phyloP scores from a whole-genome alignment of 129 eudicot genomes.

The Apium graveolens region DNA sequence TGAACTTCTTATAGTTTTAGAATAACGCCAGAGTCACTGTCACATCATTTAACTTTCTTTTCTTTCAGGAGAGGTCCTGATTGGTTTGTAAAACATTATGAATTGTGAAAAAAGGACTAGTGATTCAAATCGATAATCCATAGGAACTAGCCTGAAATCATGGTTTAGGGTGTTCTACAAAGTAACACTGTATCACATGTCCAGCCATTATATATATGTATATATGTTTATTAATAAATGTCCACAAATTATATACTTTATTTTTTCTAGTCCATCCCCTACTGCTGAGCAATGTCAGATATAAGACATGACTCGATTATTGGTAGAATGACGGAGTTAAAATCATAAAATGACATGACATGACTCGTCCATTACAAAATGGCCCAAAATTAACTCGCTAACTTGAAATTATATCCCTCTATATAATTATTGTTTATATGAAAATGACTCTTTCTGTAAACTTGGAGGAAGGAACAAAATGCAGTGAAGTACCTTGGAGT shows the following conservation, averaged over 20 bases:
- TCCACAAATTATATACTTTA: too few relatives aligned
- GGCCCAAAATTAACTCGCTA: neutral
- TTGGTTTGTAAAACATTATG: too few relatives aligned
- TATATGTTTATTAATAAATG: too few relatives aligned
- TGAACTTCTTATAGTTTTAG: too few relatives aligned
- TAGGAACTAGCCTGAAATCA: neutral
- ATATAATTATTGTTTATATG: neutral
- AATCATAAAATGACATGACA: neutral
- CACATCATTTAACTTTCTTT: neutral
- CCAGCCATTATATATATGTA: neutral
- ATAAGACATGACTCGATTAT: neutral
- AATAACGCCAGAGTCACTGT: neutral
- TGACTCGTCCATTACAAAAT: neutral
- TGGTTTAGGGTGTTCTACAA: neutral
- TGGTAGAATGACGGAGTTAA: neutral
- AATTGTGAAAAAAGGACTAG: neutral
- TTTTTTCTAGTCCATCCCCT: neutral
- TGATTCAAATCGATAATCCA: neutral
- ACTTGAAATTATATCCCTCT: neutral
- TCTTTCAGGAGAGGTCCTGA: too few relatives aligned
- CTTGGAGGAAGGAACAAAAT: neutral
- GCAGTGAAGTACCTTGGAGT: slow-evolving; percentile 47
- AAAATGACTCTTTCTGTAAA: neutral
- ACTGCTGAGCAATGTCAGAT: neutral
- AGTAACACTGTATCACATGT: neutral